Evolutionary conservation across 139 green algal species (phyloP).

Genomic region (Coccomyxa sp.): DNA sequence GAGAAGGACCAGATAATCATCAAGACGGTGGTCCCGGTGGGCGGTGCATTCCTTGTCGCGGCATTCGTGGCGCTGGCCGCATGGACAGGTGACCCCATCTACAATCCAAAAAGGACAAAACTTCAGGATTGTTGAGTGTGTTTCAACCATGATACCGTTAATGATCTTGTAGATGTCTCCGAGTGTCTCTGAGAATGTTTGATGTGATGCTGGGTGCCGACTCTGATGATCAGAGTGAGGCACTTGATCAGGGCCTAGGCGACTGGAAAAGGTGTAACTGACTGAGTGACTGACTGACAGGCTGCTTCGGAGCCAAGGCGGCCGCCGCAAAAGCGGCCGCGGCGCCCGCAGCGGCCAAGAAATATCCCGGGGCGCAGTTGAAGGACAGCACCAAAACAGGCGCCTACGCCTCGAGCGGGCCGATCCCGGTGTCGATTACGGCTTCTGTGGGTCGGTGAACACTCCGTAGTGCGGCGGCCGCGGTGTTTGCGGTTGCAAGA

Average conservation of each 20-base stretch:
- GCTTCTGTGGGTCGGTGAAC: not conserved
- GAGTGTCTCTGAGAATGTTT: no score
- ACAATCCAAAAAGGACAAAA: no score
- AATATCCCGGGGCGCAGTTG: not conserved
- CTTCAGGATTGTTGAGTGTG: no score
- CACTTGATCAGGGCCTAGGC: no score
- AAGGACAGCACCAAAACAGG: not conserved
- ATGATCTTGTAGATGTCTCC: no score
- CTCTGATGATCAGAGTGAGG: no score
- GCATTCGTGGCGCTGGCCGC: not conserved
- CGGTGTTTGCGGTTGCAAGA: not conserved
- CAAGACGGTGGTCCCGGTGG: not conserved
- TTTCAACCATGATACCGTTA: no score
- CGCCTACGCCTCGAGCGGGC: no score
- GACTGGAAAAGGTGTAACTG: no score
- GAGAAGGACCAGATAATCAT: no score
- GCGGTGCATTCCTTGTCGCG: not conserved
- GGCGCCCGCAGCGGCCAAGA: not conserved
- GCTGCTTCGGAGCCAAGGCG: not conserved
- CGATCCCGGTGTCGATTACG: not conserved
- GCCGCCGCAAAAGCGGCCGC: not conserved
- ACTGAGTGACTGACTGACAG: no score
- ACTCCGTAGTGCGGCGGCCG: not conserved
- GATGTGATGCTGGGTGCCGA: no score
- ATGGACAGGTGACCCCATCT: not conserved